phyloP scores from a whole-genome alignment of 805 yeast species.

The Kodamaea fukazawae region DNA sequence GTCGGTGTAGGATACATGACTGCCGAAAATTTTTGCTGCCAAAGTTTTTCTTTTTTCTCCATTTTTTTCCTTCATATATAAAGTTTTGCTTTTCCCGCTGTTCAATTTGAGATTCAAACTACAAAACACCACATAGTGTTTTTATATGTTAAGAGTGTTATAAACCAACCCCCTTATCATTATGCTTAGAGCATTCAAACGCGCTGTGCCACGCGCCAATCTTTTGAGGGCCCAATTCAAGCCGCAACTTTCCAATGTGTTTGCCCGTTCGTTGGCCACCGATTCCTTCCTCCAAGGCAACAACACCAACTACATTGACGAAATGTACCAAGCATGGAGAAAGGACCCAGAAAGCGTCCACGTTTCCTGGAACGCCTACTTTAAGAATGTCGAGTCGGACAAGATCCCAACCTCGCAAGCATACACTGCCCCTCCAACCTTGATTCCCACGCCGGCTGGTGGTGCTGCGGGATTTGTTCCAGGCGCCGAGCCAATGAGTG shows the following conservation, averaged over 20 bases:
- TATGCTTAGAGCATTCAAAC: slow-evolving; percentile 45
- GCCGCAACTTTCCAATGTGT: slow-evolving; percentile 9
- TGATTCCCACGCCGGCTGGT: slow-evolving; percentile 78
- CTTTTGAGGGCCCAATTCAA: slow-evolving; percentile 27
- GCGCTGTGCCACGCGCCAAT: slow-evolving; percentile 34
- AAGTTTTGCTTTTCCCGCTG: slow-evolving; percentile 2
- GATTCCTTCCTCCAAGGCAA: slow-evolving; percentile 82
- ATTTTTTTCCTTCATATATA: slow-evolving; percentile 3
- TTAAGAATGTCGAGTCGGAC: slow-evolving; percentile 79
- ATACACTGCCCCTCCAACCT: slow-evolving; percentile 86
- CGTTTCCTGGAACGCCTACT: slow-evolving; percentile 95
- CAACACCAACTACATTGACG: slow-evolving; percentile 91
- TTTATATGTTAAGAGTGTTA: slow-evolving; percentile 1
- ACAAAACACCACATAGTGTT: slow-evolving; percentile 4
- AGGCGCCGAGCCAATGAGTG: slow-evolving; percentile 46
- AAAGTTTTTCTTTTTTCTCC: slow-evolving; percentile 1
- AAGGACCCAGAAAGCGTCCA: slow-evolving; percentile 89
- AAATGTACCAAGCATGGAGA: slow-evolving; percentile 95
- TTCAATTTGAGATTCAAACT: not conserved
- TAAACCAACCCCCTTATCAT: slow-evolving; percentile 2
- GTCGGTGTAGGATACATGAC: too few relatives aligned
- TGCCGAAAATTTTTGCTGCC: too few relatives aligned
- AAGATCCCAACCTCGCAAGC: slow-evolving; percentile 71
- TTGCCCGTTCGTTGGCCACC: slow-evolving; percentile 27
- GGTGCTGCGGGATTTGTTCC: slow-evolving; percentile 62